Percentiles rank a stretch among this genome's conserved stretches.
phyloP scores from a whole-genome alignment of 73 alveolate genomes.

The Stentor roeselii region DNA sequence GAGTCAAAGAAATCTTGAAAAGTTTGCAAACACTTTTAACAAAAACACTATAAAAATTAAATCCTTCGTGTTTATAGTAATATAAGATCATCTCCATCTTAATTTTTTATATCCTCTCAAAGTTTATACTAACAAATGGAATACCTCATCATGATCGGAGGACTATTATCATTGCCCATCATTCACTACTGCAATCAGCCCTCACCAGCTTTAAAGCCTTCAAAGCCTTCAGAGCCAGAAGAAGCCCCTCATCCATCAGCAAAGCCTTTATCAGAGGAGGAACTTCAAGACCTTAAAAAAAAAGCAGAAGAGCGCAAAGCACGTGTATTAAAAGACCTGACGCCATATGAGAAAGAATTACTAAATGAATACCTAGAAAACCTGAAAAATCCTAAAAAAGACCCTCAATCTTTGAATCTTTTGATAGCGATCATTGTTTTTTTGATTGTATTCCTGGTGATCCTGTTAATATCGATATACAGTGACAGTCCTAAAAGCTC shows the following conservation, averaged over 20 bases:
- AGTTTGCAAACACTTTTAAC: no score
- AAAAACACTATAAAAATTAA: no score
- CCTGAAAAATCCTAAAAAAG: neutral
- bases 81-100: no score
- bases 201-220: neutral
- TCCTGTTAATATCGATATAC: no score
- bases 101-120: no score
- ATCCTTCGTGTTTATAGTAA: no score
- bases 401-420: no score
- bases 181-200: neutral
- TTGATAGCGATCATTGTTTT: no score
- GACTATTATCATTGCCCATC: neutral
- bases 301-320: neutral
- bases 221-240: neutral
- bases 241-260: neutral
- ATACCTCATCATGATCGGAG: neutral
- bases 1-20: no score
- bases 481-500: no score
- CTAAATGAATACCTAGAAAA: neutral
- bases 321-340: neutral
- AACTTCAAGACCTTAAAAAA: no score
- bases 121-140: neutral
- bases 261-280: neutral
- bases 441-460: no score
- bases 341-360: neutral